Conservation (phyloP, 2,329 filamentous ascomycete genomes). For the Elsinoe fawcettii region DNA sequence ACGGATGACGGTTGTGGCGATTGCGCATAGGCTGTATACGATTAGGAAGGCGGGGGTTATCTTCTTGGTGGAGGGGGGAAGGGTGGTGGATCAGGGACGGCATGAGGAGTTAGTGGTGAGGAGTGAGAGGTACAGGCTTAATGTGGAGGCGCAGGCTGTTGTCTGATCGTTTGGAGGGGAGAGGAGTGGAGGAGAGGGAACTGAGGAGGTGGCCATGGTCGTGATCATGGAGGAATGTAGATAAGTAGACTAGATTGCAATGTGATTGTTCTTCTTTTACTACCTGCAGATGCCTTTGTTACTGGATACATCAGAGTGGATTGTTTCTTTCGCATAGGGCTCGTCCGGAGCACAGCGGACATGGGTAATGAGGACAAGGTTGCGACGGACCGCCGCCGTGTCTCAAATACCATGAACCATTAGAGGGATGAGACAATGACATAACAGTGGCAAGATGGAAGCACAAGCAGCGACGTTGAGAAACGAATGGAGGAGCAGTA, state of each 20-base stretch:
- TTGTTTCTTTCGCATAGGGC: too few relatives aligned
- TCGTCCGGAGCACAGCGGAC: too few relatives aligned
- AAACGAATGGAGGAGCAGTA: background rate
- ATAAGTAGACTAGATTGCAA: too few relatives aligned
- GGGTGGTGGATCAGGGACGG: slow-evolving; percentile 41
- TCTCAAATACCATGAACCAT: background rate
- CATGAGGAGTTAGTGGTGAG: slow-evolving; percentile 43
- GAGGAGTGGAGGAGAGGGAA: too few relatives aligned
- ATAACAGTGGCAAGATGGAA: background rate
- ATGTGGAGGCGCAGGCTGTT: slow-evolving; percentile 22
- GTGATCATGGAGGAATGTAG: too few relatives aligned
- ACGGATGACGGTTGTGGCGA: slow-evolving; percentile 36
- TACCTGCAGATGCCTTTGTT: too few relatives aligned
- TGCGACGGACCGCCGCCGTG: background rate
- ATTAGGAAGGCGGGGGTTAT: slow-evolving; percentile 38
- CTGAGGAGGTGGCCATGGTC: too few relatives aligned
- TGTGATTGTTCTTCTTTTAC: too few relatives aligned
- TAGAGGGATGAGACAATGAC: background rate
- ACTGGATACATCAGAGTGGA: too few relatives aligned
- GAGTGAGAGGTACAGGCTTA: slow-evolving; percentile 21
- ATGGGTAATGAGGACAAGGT: background rate
- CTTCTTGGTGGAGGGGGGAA: slow-evolving; percentile 42
- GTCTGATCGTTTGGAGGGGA: too few relatives aligned
- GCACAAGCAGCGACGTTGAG: background rate
- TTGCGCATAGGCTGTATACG: slow-evolving; percentile 37